A percentile compares a stretch with the other conserved stretches of the same genome.
phyloP scores from a whole-genome alignment of 2,329 filamentous ascomycete genomes.

The Monosporascus ibericus region DNA sequence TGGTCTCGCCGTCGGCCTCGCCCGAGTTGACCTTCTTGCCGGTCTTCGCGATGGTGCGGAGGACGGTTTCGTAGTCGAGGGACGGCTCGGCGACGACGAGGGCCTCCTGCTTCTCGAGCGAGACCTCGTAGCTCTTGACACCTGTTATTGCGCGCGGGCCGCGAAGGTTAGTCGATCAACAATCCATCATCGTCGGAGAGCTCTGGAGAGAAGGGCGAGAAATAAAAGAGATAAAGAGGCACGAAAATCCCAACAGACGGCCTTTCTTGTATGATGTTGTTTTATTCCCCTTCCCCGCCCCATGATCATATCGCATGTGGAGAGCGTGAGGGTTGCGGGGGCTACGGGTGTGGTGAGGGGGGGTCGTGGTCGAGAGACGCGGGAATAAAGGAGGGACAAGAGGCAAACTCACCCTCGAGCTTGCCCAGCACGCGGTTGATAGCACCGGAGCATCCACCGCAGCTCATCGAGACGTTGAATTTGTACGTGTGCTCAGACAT shows the following conservation, averaged over 20 bases:
- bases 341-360: too few species aligned
- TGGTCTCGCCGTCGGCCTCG: constrained; percentile 59
- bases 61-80: constrained; percentile 73
- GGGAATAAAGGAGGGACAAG: constrained; percentile 1
- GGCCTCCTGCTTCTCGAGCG: constrained; percentile 79
- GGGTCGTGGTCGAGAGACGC: not conserved
- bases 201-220: too few species aligned
- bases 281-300: too few species aligned
- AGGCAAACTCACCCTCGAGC: constrained; percentile 65
- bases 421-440: constrained; percentile 89
- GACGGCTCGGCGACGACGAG: constrained; percentile 64
- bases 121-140: constrained; percentile 80
- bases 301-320: not conserved
- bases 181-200: too few species aligned
- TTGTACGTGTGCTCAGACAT: constrained; percentile 89
- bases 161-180: too few species aligned
- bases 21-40: constrained; percentile 84
- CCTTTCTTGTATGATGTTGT: too few species aligned
- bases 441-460: constrained; percentile 92
- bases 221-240: too few species aligned
- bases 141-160: constrained; percentile 42
- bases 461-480: constrained; percentile 92
- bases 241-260: too few species aligned
- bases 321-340: not conserved
- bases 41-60: constrained; percentile 88